These are phyloP conservation scores for Kwoniella newhampshirensis DNA, from an alignment of 768 basidiomycete species.

Conservation along the genomic window DNA sequence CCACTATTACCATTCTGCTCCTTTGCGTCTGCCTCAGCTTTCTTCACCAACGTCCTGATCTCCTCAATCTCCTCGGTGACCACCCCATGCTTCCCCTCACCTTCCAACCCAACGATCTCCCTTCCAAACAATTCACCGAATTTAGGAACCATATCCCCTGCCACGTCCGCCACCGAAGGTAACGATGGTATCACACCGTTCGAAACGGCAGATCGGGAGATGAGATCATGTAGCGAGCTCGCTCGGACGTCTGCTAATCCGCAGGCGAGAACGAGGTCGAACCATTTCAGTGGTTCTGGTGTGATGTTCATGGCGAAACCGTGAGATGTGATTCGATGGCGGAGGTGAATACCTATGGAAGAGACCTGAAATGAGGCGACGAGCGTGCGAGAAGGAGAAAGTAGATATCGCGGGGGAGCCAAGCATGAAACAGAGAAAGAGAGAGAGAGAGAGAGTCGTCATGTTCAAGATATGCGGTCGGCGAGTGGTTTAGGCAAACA, in stretches of 20 bases:
- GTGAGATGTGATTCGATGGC: constrained; percentile 89
- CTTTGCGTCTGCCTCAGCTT: constrained; percentile 39
- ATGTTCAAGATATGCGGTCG: neutral
- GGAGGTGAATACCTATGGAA: constrained; percentile 94
- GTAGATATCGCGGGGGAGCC: neutral
- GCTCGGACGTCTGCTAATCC: constrained; percentile 81
- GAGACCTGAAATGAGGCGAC: constrained; percentile 60
- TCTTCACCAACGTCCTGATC: constrained; percentile 25
- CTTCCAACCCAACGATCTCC: constrained; percentile 25
- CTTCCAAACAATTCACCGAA: constrained; percentile 38
- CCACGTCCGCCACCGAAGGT: constrained; percentile 28
- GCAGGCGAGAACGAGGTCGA: constrained; percentile 83
- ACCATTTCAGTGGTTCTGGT: constrained; percentile 76
- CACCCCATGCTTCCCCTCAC: constrained; percentile 2
- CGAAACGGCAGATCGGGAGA: constrained; percentile 9
- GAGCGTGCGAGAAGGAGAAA: neutral
- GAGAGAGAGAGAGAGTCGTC: neutral
- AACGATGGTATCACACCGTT: neutral
- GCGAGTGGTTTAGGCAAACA: neutral
- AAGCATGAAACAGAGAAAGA: neutral
- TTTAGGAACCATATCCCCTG: constrained; percentile 31
- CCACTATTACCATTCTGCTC: constrained; percentile 22
- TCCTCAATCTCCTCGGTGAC: constrained; percentile 18
- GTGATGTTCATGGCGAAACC: constrained; percentile 93
- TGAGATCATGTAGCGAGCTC: constrained; percentile 56